Evolutionary conservation across 805 yeast genomes (phyloP).

Genomic region (Candida piceae): DNA sequence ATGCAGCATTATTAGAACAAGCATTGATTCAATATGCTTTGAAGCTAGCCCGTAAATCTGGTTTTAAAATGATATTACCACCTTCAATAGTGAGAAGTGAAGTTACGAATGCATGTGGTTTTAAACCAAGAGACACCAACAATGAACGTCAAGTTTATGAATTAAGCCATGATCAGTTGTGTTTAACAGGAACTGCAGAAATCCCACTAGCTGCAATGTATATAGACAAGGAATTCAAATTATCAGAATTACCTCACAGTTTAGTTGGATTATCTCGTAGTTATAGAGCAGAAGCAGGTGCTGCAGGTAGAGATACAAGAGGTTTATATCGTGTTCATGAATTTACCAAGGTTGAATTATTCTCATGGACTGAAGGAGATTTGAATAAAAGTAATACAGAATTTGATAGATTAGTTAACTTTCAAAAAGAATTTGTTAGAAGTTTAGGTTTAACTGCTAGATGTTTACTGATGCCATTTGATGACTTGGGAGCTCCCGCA

Average conservation of each 20-base stretch:
- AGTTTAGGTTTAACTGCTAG: slow-evolving; percentile 76
- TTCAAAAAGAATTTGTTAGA: slow-evolving; percentile 60
- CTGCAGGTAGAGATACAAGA: slow-evolving; percentile 86
- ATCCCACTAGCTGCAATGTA: slow-evolving; percentile 84
- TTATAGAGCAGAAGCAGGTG: slow-evolving; percentile 95
- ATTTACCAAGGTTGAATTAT: slow-evolving; percentile 90
- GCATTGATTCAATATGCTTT: slow-evolving; percentile 82
- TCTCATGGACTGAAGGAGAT: slow-evolving; percentile 56
- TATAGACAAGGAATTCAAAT: slow-evolving; percentile 36
- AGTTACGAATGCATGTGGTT: slow-evolving; percentile 85
- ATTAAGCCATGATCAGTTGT: slow-evolving; percentile 42
- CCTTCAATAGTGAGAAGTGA: slow-evolving; percentile 83
- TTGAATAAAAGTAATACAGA: slow-evolving; percentile 36
- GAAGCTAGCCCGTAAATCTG: slow-evolving; percentile 55
- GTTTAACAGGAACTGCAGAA: slow-evolving; percentile 93
- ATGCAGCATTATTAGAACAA: slow-evolving; percentile 84
- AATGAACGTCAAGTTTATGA: slow-evolving; percentile 82
- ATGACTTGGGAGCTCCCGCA: slow-evolving; percentile 93
- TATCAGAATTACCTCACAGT: slow-evolving; percentile 45
- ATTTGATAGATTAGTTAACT: slow-evolving; percentile 52
- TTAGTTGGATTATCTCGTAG: slow-evolving; percentile 80
- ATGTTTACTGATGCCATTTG: slow-evolving; percentile 81
- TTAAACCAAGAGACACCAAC: slow-evolving; percentile 85
- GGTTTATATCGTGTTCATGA: slow-evolving; percentile 95
- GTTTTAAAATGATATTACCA: slow-evolving; percentile 70